Percentiles rank a stretch among this genome's conserved stretches.
Conservation (phyloP, 108 stramenopile genomes). For the Chaetoceros muelleri region DNA sequence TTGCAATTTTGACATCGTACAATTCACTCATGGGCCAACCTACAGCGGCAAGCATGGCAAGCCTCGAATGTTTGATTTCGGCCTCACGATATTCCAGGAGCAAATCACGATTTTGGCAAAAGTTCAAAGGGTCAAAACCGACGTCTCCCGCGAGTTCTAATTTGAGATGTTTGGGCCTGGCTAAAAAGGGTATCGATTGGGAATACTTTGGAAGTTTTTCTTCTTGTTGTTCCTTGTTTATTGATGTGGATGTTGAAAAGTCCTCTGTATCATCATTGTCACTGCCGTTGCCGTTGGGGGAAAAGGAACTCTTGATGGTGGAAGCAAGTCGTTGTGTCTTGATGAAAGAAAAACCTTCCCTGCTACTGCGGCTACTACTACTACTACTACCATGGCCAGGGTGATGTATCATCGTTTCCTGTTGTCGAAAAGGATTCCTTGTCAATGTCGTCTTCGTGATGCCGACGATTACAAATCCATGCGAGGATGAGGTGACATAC, state of each 20-base stretch:
- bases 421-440: too few species aligned
- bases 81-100: constrained; percentile 64
- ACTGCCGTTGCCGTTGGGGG: too few species aligned
- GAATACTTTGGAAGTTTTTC: constrained; percentile 7
- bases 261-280: too few species aligned
- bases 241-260: background rate
- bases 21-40: constrained; percentile 80
- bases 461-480: too few species aligned
- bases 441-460: too few species aligned
- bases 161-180: constrained; percentile 33
- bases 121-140: constrained; percentile 82
- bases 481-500: too few species aligned
- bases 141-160: constrained; percentile 63
- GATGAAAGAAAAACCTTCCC: too few species aligned
- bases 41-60: constrained; percentile 79
- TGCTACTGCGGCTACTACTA: too few species aligned
- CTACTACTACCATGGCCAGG: too few species aligned
- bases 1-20: constrained; percentile 50
- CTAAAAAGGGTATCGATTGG: constrained; percentile 56
- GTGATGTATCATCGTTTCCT: too few species aligned
- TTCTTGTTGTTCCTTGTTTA: background rate
- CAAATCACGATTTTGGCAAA: constrained; percentile 38
- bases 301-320: too few species aligned
- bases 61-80: constrained; percentile 78
- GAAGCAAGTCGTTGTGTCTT: too few species aligned